Conservation (phyloP, 1,139 yeast genomes). For the Yamadazyma pseudoaaseri region DNA sequence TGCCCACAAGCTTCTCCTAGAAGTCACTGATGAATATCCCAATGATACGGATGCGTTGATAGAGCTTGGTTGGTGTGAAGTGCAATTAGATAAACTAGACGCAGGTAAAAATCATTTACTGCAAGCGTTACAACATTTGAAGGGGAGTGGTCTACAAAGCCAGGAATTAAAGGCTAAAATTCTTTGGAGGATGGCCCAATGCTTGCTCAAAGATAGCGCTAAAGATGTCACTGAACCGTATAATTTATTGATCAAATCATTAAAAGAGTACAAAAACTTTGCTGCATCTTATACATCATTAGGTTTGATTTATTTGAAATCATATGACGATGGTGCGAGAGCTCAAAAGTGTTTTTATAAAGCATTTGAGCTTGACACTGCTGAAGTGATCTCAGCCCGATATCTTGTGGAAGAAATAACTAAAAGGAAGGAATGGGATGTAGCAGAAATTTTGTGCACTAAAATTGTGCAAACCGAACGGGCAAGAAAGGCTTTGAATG, state of each 20-base stretch:
- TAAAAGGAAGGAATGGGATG: constrained; percentile 71
- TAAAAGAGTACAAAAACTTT: constrained; percentile 60
- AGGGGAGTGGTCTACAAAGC: constrained; percentile 52
- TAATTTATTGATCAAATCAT: constrained; percentile 56
- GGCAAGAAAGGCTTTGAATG: constrained; percentile 50
- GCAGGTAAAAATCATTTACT: constrained; percentile 55
- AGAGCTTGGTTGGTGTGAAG: constrained; percentile 80
- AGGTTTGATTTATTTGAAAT: constrained; percentile 65
- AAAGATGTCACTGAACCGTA: constrained; percentile 43
- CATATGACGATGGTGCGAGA: constrained; percentile 57
- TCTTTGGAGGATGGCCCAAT: constrained; percentile 73
- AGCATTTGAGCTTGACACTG: constrained; percentile 84
- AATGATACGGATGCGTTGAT: constrained; percentile 58
- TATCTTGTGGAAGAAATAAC: constrained; percentile 71
- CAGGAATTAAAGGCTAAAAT: constrained; percentile 58
- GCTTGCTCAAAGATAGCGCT: constrained; percentile 32
- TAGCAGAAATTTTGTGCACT: constrained; percentile 74
- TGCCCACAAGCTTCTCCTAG: constrained; percentile 53
- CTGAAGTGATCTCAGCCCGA: constrained; percentile 73
- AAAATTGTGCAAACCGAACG: constrained; percentile 62
- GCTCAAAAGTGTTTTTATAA: constrained; percentile 87
- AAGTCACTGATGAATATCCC: constrained; percentile 52
- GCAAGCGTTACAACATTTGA: constrained; percentile 40
- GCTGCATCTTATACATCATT: constrained; percentile 80
- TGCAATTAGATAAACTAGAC: constrained; percentile 50